Evolutionary conservation across 2,329 filamentous ascomycete genomes (phyloP).

Genomic region (Penicillium sp.): DNA sequence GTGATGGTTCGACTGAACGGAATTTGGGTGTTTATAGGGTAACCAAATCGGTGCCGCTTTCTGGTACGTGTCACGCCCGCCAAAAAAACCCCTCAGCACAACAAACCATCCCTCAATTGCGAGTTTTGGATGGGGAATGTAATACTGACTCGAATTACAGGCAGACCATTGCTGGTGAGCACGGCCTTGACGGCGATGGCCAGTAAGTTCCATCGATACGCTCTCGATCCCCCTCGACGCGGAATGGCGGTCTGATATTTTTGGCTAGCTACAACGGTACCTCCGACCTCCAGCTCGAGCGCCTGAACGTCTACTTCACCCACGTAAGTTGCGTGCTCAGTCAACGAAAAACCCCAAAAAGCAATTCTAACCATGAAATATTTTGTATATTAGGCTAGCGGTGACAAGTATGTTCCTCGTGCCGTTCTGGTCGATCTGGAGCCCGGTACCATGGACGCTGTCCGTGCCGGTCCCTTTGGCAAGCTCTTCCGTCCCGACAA

Average conservation of each 20-base stretch:
- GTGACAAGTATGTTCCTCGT: slow-evolving; percentile 99
- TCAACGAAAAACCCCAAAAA: not conserved
- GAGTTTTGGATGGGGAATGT: not conserved
- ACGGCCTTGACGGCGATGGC: slow-evolving; percentile 96
- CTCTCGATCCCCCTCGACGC: slow-evolving; percentile 7
- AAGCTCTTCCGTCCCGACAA: slow-evolving; percentile 99
- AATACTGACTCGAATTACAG: slow-evolving; percentile 51
- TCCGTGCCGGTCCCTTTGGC: slow-evolving; percentile 96
- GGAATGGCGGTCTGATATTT: slow-evolving; percentile 28
- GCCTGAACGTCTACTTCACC: slow-evolving; percentile 99
- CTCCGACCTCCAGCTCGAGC: slow-evolving; percentile 98
- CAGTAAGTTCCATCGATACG: slow-evolving; percentile 64
- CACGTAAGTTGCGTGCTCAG: slow-evolving; percentile 59
- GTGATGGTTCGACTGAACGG: slow-evolving; percentile 27
- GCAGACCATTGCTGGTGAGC: slow-evolving; percentile 85
- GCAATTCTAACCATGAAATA: slow-evolving; percentile 3
- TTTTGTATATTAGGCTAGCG: slow-evolving; percentile 67
- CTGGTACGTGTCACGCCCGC: slow-evolving; percentile 64
- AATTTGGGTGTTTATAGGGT: slow-evolving; percentile 63
- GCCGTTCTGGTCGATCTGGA: slow-evolving; percentile 99
- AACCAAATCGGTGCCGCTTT: slow-evolving; percentile 99
- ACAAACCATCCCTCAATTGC: slow-evolving; percentile 18
- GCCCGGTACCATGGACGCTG: slow-evolving; percentile 99
- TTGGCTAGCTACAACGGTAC: slow-evolving; percentile 84
- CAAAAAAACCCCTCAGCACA: not conserved